These are phyloP conservation scores for Pythium sukuiense DNA, from an alignment of 352 stramenopile species.

Conservation along the genomic window DNA sequence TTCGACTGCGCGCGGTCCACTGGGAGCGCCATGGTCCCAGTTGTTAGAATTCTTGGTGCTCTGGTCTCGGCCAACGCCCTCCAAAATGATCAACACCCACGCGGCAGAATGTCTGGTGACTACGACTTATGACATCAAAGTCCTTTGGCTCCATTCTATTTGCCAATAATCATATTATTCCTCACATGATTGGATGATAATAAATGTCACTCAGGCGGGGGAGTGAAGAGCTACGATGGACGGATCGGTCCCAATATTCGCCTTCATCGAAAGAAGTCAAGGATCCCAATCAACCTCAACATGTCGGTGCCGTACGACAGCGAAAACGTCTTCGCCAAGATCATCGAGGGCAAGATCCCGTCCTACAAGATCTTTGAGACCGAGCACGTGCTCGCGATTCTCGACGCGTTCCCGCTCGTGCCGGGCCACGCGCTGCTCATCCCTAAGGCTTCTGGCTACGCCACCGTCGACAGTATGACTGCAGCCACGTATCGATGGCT, in stretches of 20 bases:
- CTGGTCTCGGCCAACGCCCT: not conserved
- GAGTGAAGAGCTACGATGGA: conserved; percentile 3
- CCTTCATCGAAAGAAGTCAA: not conserved
- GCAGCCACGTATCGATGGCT: not conserved
- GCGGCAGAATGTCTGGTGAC: conserved; percentile 25
- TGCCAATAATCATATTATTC: not conserved
- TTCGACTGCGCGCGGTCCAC: conserved; percentile 83
- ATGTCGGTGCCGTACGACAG: conserved; percentile 59
- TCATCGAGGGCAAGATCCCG: conserved; percentile 74
- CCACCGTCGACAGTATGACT: conserved; percentile 52
- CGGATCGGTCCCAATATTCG: not conserved
- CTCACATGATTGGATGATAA: conserved; percentile 11
- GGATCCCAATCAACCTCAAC: not conserved
- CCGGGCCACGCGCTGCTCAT: conserved; percentile 72
- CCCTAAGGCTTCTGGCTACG: conserved; percentile 65
- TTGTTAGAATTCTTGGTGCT: conserved; percentile 8
- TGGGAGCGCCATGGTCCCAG: conserved; percentile 28
- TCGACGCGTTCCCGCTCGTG: conserved; percentile 73
- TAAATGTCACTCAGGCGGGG: conserved; percentile 8
- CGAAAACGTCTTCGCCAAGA: conserved; percentile 83
- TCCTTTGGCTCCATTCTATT: not conserved
- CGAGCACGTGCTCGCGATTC: conserved; percentile 79
- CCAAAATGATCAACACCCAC: conserved; percentile 11
- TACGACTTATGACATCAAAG: conserved; percentile 30
- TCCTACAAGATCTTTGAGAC: conserved; percentile 88